These are phyloP conservation scores for Periconia macrospinosa DNA, from an alignment of 2,329 filamentous ascomycete species.

Conservation along the genomic window DNA sequence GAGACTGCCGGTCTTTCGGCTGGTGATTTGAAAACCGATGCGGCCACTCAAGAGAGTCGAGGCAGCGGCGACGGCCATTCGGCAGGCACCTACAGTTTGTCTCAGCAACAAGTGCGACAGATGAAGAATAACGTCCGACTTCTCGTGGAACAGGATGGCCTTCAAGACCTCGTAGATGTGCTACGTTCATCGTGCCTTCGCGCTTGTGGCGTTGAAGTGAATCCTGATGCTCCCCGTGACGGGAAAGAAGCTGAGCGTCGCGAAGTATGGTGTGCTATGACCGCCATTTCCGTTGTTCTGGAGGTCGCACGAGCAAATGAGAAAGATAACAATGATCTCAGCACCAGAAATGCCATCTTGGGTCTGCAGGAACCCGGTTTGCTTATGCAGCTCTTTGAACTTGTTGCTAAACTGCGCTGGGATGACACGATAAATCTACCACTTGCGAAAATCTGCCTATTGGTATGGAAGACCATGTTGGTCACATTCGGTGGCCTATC, in stretches of 20 bases:
- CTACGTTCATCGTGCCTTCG: constrained; percentile 39
- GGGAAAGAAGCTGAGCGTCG: constrained; percentile 43
- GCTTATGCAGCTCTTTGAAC: constrained; percentile 70
- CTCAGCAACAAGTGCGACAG: constrained; percentile 47
- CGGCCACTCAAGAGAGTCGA: constrained; percentile 15
- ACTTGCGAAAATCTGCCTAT: constrained; percentile 62
- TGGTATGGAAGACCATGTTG: constrained; percentile 91
- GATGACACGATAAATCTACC: constrained; percentile 63
- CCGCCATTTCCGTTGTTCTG: constrained; percentile 53
- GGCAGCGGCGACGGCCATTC: constrained; percentile 5
- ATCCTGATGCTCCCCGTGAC: constrained; percentile 29
- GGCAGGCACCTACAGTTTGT: constrained; percentile 27
- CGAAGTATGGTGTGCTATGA: constrained; percentile 54
- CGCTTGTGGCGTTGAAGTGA: constrained; percentile 30
- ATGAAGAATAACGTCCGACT: constrained; percentile 49
- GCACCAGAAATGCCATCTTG: constrained; percentile 48
- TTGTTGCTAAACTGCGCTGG: constrained; percentile 58
- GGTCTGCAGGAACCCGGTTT: constrained; percentile 59
- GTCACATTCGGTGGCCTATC: constrained; percentile 80
- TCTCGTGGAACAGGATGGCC: constrained; percentile 44
- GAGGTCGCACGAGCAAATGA: constrained; percentile 46
- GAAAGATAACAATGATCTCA: constrained; percentile 50
- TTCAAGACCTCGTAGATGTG: constrained; percentile 45
- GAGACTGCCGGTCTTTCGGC: constrained; percentile 50
- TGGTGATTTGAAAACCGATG: constrained; percentile 7